Evolutionary conservation across 768 basidiomycete genomes (phyloP).

Genomic region (Russula brevipes): DNA sequence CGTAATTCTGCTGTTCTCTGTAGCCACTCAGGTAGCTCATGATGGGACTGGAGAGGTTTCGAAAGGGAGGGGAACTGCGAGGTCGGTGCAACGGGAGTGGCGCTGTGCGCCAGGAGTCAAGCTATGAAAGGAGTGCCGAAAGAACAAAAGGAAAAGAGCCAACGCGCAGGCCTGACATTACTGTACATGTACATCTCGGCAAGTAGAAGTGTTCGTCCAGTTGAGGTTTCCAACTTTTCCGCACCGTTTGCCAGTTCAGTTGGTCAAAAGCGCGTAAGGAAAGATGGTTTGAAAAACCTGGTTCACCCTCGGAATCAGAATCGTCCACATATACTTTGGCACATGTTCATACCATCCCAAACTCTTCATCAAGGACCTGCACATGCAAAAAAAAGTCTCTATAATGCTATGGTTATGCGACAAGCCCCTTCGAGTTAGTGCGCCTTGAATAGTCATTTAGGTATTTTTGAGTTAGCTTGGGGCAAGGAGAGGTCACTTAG

Average conservation of each 20-base stretch:
- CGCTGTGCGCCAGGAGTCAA: not conserved
- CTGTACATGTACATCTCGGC: not conserved
- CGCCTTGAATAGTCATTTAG: too few relatives aligned
- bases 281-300: not conserved
- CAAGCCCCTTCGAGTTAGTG: too few relatives aligned
- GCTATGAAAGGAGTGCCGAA: not conserved
- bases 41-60: not conserved
- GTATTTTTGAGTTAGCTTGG: not conserved
- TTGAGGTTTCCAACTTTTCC: not conserved
- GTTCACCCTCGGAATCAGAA: too few relatives aligned
- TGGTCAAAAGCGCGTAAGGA: not conserved
- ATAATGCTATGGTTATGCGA: too few relatives aligned
- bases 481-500: not conserved
- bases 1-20: conserved; percentile 15
- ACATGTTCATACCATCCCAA: not conserved
- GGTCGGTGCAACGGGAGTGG: not conserved
- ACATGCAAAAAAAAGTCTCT: too few relatives aligned
- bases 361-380: too few relatives aligned
- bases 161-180: not conserved
- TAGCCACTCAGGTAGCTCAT: conserved; percentile 21
- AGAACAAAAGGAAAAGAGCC: not conserved
- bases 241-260: not conserved
- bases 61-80: not conserved
- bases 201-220: not conserved
- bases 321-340: not conserved